Percentiles rank a stretch among this genome's conserved stretches.
Conservation (phyloP, 345 rosid genomes). For the Lumnitzera racemosa region DNA sequence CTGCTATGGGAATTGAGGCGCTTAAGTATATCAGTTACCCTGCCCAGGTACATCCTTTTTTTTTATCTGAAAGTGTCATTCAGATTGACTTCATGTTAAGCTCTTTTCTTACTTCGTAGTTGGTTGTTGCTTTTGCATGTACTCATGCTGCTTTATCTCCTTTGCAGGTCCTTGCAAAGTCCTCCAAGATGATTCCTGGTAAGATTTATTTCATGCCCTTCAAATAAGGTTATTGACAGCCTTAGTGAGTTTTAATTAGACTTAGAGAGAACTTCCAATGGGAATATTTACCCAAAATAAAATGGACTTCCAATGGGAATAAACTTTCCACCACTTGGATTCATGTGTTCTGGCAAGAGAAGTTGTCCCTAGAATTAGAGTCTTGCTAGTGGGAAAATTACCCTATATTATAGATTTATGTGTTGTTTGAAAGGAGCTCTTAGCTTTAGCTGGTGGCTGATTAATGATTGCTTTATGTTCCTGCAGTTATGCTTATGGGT, state of each 20-base stretch:
- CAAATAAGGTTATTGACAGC: background rate
- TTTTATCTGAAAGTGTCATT: background rate
- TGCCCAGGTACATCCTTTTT: constrained; percentile 59
- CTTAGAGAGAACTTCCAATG: background rate
- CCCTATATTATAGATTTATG: too few species aligned
- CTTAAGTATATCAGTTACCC: constrained; percentile 95
- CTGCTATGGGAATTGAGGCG: constrained; percentile 98
- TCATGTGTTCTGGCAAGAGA: too few species aligned
- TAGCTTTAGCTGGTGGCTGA: constrained; percentile 3
- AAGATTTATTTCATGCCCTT: background rate
- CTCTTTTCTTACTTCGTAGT: background rate
- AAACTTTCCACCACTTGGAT: background rate
- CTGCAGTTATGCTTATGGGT: constrained; percentile 94
- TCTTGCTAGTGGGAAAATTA: too few species aligned
- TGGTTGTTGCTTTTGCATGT: background rate
- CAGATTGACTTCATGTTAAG: background rate
- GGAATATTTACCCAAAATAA: too few species aligned
- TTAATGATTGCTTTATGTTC: constrained; percentile 8
- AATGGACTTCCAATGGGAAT: background rate
- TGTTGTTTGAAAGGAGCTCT: too few species aligned
- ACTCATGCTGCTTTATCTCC: constrained; percentile 8
- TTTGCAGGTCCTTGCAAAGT: constrained; percentile 81
- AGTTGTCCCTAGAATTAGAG: too few species aligned
- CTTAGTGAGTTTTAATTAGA: background rate
- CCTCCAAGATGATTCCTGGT: constrained; percentile 99